Base-by-base conservation (phyloP, 768 basidiomycete species). In the Naganishia onofrii region DNA sequence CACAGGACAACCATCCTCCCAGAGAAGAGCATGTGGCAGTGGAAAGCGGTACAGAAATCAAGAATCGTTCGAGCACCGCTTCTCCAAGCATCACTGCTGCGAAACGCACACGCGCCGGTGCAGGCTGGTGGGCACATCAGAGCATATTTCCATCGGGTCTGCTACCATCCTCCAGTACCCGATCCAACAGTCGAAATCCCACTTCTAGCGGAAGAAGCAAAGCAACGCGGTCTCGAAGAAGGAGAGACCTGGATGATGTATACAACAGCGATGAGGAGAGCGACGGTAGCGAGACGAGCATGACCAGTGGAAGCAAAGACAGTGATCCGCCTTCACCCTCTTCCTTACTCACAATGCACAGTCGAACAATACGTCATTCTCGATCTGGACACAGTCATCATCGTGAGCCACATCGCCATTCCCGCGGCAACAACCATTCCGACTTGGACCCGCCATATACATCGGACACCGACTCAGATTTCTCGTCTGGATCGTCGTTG, bases 111-210 rank as follows among this genome's bases (percentile, higher is more conserved):
- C 34, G 34, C 34, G 12, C 34, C 4, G 58, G 58, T n/a, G 32
- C 57, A 64, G 79, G 79, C 5, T 81, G 79, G 79, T 57, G 76
- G n/a, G 79, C 77, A 8, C 79, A 81, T 74, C 78, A 78, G 53
- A 76, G 74, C 67, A 73, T 81, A 17, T 81, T 79, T 46, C 79
- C 79, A 10, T 64, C 69, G 9, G 58, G 46, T 21, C 31, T 56
- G n/a, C 44, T 52, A 3, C 44, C 69, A 48, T 69, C 60, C 23
- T 36, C 57, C 31, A 34, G 46, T 42, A 64, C 17, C 3, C 28
- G 52, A 23, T 70, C 73, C 7, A 51, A n/a, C 13, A 51, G 48
- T 23, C 48, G 48, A 6, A 76, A 74, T 8, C 57, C 46, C 38
- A 46, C 67, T 17, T 70, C 70, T 3, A 46, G 69, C 42, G 76